phyloP scores from a whole-genome alignment of 495 filamentous ascomycete genomes.

The Terfezia claveryi region DNA sequence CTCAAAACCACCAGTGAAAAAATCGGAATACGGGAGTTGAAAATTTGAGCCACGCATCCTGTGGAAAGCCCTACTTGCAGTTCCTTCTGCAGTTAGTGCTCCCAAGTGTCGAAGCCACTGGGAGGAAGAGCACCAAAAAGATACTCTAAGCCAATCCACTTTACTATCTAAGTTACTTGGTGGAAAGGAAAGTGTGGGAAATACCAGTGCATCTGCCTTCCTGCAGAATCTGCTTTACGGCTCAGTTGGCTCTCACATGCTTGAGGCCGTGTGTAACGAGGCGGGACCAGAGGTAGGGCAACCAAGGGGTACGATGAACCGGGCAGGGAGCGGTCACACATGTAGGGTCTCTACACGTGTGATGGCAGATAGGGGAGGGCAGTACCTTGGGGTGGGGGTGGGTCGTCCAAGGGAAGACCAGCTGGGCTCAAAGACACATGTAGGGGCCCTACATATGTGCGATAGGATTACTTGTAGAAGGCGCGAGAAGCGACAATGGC shows the following conservation, averaged over 20 bases:
- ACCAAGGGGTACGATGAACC: too few relatives aligned
- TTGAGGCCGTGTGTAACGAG: constrained; percentile 36
- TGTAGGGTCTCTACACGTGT: too few relatives aligned
- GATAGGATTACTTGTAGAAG: too few relatives aligned
- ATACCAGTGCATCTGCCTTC: constrained; percentile 27
- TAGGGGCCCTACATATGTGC: too few relatives aligned
- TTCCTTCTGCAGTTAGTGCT: constrained; percentile 70
- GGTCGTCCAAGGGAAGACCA: too few relatives aligned
- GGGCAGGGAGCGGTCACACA: too few relatives aligned
- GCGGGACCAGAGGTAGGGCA: too few relatives aligned
- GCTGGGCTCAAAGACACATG: too few relatives aligned
- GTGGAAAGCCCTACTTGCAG: constrained; percentile 79
- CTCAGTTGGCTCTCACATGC: constrained; percentile 63
- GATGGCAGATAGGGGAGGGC: too few relatives aligned
- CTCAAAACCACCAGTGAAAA: constrained; percentile 40
- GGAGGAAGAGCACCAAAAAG: constrained; percentile 25
- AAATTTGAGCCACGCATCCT: constrained; percentile 63
- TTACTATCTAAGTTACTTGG: neutral
- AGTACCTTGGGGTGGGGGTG: too few relatives aligned
- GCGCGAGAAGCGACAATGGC: too few relatives aligned
- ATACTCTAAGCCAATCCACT: constrained; percentile 7
- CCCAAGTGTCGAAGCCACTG: constrained; percentile 38
- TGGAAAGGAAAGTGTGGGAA: neutral
- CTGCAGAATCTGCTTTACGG: constrained; percentile 75
- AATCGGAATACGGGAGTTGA: constrained; percentile 24